phyloP scores from a whole-genome alignment of 2,329 filamentous ascomycete genomes.

The Fusarium pseudocircinatum region DNA sequence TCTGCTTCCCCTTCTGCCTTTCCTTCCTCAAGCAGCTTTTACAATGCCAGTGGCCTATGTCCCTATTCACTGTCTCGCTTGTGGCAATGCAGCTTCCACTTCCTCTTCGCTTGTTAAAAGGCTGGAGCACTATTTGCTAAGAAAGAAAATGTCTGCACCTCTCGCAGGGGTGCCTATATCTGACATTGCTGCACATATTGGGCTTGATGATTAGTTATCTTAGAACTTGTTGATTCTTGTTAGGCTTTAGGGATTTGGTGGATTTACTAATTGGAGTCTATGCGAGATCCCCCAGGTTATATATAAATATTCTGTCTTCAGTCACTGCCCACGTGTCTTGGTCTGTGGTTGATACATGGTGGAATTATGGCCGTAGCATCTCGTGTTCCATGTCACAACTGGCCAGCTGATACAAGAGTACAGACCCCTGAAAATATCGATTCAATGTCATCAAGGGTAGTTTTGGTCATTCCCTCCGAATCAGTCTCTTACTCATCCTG shows the following conservation, averaged over 20 bases:
- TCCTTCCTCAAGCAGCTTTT: not conserved
- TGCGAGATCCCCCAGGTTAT: not conserved
- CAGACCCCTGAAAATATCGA: fast-evolving
- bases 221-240: not conserved
- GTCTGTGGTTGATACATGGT: not conserved
- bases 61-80: too few species aligned
- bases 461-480: not conserved
- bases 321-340: not conserved
- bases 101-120: not conserved
- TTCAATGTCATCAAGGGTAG: not conserved
- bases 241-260: not conserved
- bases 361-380: not conserved
- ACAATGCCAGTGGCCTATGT: not conserved
- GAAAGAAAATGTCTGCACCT: not conserved
- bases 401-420: too few species aligned
- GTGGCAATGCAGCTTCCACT: not conserved
- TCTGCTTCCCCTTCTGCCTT: not conserved
- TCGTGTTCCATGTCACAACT: not conserved
- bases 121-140: not conserved
- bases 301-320: not conserved
- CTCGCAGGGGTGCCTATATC: not conserved
- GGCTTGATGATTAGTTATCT: too few species aligned
- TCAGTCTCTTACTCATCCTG: not conserved
- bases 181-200: not conserved
- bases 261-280: not conserved